These are phyloP conservation scores for Aspergillus awamori DNA, from an alignment of 2,329 filamentous ascomycete species.

Conservation along the genomic window DNA sequence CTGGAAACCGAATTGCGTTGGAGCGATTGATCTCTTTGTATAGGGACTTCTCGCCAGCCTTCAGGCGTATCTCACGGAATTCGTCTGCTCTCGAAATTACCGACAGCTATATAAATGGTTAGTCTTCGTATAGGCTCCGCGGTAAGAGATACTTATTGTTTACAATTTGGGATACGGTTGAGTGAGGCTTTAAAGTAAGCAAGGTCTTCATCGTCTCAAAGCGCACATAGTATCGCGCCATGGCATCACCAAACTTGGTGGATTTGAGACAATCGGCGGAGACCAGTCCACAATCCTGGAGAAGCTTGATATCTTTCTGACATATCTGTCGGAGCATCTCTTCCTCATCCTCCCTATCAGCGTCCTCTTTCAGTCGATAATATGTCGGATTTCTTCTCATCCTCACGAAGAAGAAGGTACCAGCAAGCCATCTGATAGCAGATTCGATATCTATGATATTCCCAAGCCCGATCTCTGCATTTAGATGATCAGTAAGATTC, in stretches of 20 bases:
- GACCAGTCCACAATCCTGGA: slow-evolving; percentile 64
- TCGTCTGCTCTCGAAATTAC: slow-evolving; percentile 69
- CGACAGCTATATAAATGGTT: slow-evolving; percentile 57
- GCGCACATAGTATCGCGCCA: slow-evolving; percentile 80
- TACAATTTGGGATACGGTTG: slow-evolving; percentile 70
- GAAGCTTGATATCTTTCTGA: slow-evolving; percentile 65
- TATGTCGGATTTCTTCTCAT: slow-evolving; percentile 70
- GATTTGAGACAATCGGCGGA: slow-evolving; percentile 56
- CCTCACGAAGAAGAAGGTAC: slow-evolving; percentile 78
- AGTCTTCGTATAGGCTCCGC: not conserved
- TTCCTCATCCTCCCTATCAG: slow-evolving; percentile 57
- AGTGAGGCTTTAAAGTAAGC: slow-evolving; percentile 62
- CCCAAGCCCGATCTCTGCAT: slow-evolving; percentile 78
- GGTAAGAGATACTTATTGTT: slow-evolving; percentile 12
- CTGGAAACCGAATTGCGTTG: slow-evolving; percentile 68
- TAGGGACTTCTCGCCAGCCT: slow-evolving; percentile 66
- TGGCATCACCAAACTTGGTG: slow-evolving; percentile 75
- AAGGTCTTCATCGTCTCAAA: slow-evolving; percentile 79
- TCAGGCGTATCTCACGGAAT: slow-evolving; percentile 72
- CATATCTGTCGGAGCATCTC: slow-evolving; percentile 71
- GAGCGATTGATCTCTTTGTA: slow-evolving; percentile 75
- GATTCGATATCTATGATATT: slow-evolving; percentile 67
- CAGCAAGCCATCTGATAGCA: slow-evolving; percentile 72
- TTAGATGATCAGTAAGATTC: slow-evolving; percentile 80
- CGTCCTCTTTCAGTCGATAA: slow-evolving; percentile 66